Evolutionary conservation across 805 yeast genomes (phyloP).

Genomic region (Candida coleopterorum): DNA sequence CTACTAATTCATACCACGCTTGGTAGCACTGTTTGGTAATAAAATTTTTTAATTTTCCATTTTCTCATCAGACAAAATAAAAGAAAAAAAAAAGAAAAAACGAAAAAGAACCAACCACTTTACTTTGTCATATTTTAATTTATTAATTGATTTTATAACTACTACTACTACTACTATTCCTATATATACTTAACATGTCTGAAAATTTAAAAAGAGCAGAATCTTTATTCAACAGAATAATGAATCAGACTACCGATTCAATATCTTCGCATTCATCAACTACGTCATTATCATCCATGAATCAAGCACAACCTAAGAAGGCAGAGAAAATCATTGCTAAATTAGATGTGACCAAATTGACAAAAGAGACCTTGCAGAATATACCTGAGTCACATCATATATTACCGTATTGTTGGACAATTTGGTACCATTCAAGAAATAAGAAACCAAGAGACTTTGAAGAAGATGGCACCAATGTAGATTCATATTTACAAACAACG

Average conservation of each 20-base stretch:
- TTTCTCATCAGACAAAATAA: no score
- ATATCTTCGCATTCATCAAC: no score
- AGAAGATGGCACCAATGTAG: slow-evolving; percentile 25
- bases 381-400: slow-evolving; percentile 31
- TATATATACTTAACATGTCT: no score
- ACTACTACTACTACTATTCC: no score
- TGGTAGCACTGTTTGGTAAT: no score
- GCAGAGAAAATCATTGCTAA: slow-evolving; percentile 24
- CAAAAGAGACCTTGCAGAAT: slow-evolving; percentile 24
- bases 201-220: slow-evolving; percentile 45
- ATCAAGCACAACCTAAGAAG: slow-evolving; percentile 2
- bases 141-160: no score
- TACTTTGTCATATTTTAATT: no score
- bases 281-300: neutral
- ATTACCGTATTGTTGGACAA: slow-evolving; percentile 45
- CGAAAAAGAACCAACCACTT: no score
- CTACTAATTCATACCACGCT: no score
- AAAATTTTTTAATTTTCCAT: no score
- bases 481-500: slow-evolving; percentile 44
- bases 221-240: slow-evolving; percentile 41
- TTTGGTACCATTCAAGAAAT: slow-evolving; percentile 43
- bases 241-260: slow-evolving; percentile 30
- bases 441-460: slow-evolving; percentile 17
- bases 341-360: slow-evolving; percentile 31
- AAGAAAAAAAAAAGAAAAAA: no score